Evolutionary conservation across 768 basidiomycete species (phyloP).

Genomic region (Auriculariales sp.): DNA sequence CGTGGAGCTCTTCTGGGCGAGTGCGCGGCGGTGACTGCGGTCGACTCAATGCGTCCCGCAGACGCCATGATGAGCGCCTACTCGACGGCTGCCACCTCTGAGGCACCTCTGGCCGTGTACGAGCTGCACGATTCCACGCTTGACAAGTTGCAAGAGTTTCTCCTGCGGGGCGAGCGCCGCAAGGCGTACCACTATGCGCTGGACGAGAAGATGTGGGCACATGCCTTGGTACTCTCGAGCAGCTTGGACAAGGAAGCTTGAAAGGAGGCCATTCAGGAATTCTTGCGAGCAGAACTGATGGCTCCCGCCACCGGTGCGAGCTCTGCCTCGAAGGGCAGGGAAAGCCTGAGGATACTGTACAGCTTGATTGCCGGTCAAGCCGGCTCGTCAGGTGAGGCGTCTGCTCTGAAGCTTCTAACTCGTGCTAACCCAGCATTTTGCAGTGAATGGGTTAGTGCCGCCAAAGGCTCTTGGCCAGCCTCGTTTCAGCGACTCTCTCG

Average conservation of each 20-base stretch:
- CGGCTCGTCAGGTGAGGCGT: slow-evolving; percentile 46
- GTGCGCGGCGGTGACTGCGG: neutral
- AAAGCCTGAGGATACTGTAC: slow-evolving; percentile 68
- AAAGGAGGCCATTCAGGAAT: slow-evolving; percentile 82
- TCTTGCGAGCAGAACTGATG: slow-evolving; percentile 58
- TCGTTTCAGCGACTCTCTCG: slow-evolving; percentile 22
- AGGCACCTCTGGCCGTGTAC: slow-evolving; percentile 41
- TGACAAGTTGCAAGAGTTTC: slow-evolving; percentile 62
- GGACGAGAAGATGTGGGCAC: slow-evolving; percentile 84
- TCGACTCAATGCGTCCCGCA: neutral
- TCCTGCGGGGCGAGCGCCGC: slow-evolving; percentile 72
- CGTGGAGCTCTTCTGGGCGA: slow-evolving; percentile 43
- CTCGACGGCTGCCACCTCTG: slow-evolving; percentile 16
- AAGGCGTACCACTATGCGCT: slow-evolving; percentile 81
- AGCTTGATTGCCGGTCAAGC: slow-evolving; percentile 78
- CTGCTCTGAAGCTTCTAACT: too few species aligned
- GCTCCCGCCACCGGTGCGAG: slow-evolving; percentile 10
- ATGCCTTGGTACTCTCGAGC: slow-evolving; percentile 89
- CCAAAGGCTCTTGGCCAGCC: slow-evolving; percentile 29
- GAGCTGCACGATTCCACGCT: slow-evolving; percentile 48
- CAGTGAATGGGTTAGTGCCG: slow-evolving; percentile 65
- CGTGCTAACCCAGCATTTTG: slow-evolving; percentile 1
- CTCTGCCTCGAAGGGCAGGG: slow-evolving; percentile 35
- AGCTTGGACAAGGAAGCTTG: slow-evolving; percentile 87
- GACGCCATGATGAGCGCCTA: slow-evolving; percentile 11